phyloP scores from a whole-genome alignment of 1,284 basidiomycete species.

The Moesziomyces aphidis region DNA sequence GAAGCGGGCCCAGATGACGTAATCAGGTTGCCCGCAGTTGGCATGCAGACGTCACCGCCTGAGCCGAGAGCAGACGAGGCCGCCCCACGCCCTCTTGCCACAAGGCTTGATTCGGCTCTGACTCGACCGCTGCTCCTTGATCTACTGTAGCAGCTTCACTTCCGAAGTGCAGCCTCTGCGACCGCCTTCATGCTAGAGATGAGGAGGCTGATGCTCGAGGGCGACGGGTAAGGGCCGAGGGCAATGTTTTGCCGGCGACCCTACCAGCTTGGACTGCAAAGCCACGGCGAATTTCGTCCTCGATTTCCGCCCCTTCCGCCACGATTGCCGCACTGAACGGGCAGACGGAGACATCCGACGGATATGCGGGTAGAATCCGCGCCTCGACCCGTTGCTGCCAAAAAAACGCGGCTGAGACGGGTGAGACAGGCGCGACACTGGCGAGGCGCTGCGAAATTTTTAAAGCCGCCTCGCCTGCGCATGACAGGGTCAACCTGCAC shows the following conservation, averaged over 20 bases:
- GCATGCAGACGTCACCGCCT: no score
- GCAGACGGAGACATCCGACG: constrained; percentile 1
- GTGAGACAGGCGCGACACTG: background rate
- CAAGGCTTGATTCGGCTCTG: no score
- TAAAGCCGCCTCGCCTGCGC: no score
- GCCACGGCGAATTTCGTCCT: background rate
- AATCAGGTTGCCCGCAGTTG: background rate
- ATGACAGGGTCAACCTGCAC: background rate
- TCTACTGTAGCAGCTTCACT: background rate
- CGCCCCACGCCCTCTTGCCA: no score
- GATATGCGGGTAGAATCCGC: background rate
- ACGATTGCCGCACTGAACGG: background rate
- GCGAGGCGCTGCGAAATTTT: background rate
- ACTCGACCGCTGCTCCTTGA: no score
- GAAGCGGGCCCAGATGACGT: background rate
- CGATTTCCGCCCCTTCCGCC: constrained; percentile 9
- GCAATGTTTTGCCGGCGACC: background rate
- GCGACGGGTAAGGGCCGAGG: constrained; percentile 11
- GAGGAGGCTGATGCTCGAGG: background rate
- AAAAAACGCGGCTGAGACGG: background rate
- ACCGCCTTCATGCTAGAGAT: no score
- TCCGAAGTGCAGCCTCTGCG: background rate
- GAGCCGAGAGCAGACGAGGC: no score
- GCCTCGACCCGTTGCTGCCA: no score
- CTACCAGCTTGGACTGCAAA: constrained; percentile 4